A percentile compares a stretch with the other conserved stretches of the same genome.
Conservation (phyloP, 371 early-diverging fungal genomes). For the Conidiobolus incongruus region DNA sequence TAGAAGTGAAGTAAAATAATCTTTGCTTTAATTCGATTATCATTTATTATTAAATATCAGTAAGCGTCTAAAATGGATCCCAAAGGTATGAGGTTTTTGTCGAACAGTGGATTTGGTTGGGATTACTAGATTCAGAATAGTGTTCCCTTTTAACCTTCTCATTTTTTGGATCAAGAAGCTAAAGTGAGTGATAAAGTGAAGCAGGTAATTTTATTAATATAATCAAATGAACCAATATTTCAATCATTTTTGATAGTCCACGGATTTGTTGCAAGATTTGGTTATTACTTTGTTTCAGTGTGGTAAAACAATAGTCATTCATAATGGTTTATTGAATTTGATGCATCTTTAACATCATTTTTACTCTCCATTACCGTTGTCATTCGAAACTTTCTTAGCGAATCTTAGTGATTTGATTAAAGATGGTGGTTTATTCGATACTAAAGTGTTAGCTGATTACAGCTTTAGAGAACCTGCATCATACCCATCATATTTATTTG, state of each 20-base stretch:
- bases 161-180: background rate
- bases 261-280: constrained; percentile 7
- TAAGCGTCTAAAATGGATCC: constrained; percentile 27
- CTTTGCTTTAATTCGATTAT: background rate
- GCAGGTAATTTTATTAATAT: background rate
- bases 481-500: constrained; percentile 56
- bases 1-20: constrained; percentile 16
- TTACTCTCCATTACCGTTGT: constrained; percentile 42
- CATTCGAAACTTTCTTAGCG: constrained; percentile 35
- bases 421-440: constrained; percentile 70
- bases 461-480: constrained; percentile 29
- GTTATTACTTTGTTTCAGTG: constrained; percentile 11
- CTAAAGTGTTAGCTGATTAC: constrained; percentile 58
- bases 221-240: background rate
- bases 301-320: constrained; percentile 43
- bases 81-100: constrained; percentile 44
- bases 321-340: constrained; percentile 80
- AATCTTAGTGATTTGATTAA: constrained; percentile 45
- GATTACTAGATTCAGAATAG: constrained; percentile 45
- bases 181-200: background rate
- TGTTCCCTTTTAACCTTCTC: constrained; percentile 23
- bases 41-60: constrained; percentile 10
- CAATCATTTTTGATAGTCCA: background rate
- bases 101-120: constrained; percentile 63
- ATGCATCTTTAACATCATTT: constrained; percentile 73